phyloP scores from a whole-genome alignment of 176 grass and related monocot species.

The Bolboschoenus planiculmis region DNA sequence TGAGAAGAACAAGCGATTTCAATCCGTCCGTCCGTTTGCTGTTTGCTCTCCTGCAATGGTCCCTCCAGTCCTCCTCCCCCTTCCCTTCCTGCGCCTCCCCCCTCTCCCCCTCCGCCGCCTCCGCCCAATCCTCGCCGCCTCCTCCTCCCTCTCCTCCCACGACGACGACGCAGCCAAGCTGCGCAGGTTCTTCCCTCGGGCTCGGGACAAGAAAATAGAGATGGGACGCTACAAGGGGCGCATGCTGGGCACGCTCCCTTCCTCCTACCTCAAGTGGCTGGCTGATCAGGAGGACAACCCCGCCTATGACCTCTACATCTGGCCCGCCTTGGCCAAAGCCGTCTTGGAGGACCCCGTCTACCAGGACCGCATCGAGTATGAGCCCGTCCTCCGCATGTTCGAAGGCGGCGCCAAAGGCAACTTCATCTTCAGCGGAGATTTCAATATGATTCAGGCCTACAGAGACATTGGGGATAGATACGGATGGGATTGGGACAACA shows the following conservation, averaged over 20 bases:
- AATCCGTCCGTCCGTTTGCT: no score
- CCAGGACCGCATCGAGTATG: constrained; percentile 13
- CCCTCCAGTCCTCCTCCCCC: neutral
- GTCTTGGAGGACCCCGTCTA: constrained; percentile 14
- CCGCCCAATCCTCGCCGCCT: neutral
- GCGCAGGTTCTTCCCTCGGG: neutral
- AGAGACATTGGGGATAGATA: constrained; percentile 8
- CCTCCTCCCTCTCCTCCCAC: neutral
- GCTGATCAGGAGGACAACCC: neutral
- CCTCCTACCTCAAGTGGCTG: constrained; percentile 20
- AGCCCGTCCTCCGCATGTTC: neutral
- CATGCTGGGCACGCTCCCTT: constrained; percentile 17
- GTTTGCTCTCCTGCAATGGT: neutral
- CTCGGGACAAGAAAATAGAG: neutral
- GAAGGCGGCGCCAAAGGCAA: constrained; percentile 3
- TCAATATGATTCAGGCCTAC: constrained; percentile 8
- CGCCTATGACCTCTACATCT: neutral
- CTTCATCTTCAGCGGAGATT: neutral
- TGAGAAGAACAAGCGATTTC: no score
- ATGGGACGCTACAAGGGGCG: constrained; percentile 9
- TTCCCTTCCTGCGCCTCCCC: neutral
- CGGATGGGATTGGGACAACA: constrained; percentile 22
- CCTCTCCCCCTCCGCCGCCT: neutral
- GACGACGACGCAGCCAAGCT: neutral
- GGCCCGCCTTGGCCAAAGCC: neutral